Conservation (phyloP, 129 eudicot genomes). For the Erigeron canadensis region DNA sequence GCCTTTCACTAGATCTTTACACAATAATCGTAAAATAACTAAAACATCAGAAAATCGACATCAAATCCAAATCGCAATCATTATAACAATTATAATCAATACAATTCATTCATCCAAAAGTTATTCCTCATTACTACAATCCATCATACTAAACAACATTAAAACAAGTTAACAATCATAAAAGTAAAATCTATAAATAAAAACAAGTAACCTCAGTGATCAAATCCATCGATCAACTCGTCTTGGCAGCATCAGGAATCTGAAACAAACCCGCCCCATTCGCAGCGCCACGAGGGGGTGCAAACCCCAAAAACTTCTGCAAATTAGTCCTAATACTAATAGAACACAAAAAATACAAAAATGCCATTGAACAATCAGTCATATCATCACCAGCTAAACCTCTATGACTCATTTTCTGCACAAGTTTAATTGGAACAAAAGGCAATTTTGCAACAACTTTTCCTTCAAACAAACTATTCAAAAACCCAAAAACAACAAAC, state of each 20-base stretch:
- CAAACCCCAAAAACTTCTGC: conserved; percentile 93
- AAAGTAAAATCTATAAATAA: too few species aligned
- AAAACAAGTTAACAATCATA: too few species aligned
- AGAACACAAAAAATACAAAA: conserved; percentile 88
- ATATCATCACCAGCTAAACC: conserved; percentile 76
- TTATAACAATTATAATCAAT: too few species aligned
- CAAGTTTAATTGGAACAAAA: conserved; percentile 67
- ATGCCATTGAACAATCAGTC: conserved; percentile 99
- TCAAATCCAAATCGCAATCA: too few species aligned
- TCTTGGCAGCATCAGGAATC: conserved; percentile 74
- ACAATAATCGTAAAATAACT: too few species aligned
- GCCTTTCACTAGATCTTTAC: too few species aligned
- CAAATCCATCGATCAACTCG: conserved; percentile 47
- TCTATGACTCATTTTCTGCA: conserved; percentile 96
- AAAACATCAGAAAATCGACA: too few species aligned
- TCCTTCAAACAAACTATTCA: conserved; percentile 77
- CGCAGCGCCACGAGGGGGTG: conserved; percentile 98
- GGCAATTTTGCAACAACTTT: conserved; percentile 91
- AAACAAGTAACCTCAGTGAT: too few species aligned
- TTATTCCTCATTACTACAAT: too few species aligned
- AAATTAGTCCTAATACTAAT: conserved; percentile 87
- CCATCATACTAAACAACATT: too few species aligned
- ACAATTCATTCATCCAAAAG: too few species aligned
- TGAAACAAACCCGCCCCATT: conserved; percentile 75
- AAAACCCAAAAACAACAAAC: conserved; percentile 72